Conservation (phyloP, 2,329 filamentous ascomycete species). For the Arthroderma sp. region DNA sequence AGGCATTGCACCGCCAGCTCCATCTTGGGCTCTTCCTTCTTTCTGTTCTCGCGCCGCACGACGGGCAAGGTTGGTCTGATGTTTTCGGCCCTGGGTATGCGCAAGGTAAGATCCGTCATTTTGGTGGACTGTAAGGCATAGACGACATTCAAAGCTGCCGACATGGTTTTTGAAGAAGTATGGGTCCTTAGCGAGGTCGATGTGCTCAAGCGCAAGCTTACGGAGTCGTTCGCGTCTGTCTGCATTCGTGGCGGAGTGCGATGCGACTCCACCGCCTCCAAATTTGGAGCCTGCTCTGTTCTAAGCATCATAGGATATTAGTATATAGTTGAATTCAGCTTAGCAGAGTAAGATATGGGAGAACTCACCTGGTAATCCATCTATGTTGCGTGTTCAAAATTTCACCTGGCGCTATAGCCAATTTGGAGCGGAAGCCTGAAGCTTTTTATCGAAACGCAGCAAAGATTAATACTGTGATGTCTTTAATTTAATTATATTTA, state of each 20-base stretch:
- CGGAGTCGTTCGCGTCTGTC: constrained; percentile 94
- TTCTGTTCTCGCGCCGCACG: constrained; percentile 92
- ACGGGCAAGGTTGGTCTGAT: constrained; percentile 94
- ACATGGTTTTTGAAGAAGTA: constrained; percentile 99
- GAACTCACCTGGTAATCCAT: constrained; percentile 43
- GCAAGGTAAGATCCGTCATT: constrained; percentile 98
- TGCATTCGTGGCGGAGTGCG: constrained; percentile 82
- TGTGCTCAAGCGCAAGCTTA: constrained; percentile 95
- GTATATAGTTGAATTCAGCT: background rate
- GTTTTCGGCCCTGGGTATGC: constrained; percentile 95
- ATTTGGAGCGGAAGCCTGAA: too few relatives aligned
- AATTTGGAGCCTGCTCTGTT: constrained; percentile 97
- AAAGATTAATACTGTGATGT: too few relatives aligned
- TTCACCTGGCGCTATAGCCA: background rate
- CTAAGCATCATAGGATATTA: constrained; percentile 31
- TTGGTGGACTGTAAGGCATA: constrained; percentile 94
- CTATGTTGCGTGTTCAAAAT: background rate
- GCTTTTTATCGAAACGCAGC: too few relatives aligned
- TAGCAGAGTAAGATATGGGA: background rate
- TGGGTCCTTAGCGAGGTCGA: constrained; percentile 97
- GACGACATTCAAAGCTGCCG: constrained; percentile 91
- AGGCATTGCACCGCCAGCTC: constrained; percentile 41
- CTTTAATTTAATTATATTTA: too few relatives aligned
- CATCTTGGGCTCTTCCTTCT: constrained; percentile 58
- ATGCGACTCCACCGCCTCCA: constrained; percentile 92